Evolutionary conservation across 495 filamentous ascomycete species (phyloP), one percentile per base, ranked within the genome.

Genomic region (Xylaria intraflava): DNA sequence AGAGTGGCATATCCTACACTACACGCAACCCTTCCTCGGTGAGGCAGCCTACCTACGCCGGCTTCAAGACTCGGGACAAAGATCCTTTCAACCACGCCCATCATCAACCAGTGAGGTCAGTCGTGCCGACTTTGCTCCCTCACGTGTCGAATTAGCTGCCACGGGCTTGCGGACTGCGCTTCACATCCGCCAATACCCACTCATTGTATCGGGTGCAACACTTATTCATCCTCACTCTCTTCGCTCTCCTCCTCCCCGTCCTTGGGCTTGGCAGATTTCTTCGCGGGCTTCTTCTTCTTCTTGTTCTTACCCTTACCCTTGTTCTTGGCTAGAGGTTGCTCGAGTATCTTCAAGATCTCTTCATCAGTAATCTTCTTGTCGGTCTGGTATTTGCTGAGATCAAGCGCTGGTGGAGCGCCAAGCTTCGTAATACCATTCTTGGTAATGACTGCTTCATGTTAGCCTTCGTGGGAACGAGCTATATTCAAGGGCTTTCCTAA

Each of bases 281-380:
- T 59, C 49, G 76, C 69, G 71, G 82, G 82, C 76, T 82, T 83
- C 81, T 87, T 86, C 87, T 92, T 94, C 87, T 92, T 94, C 81
- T 93, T 93, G 74, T 92, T 89, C 77, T 91, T 94, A 73, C 87
- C 90, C 61, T 81, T 80, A 57, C 84, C 84, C 35, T 85, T 84
- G 49, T 84, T 85, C 62, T 81, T 84, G 56, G 85, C 78, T 49
- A 95, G 69, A 12, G 93, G 90, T 68, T 86, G 86, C 71, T 89
- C 89, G 43, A 98, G 78, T 56, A 98, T 92, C 77, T 90, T 86
- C 49, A 96, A 84, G 57, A 98, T 80, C 72, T 96, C 90, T 70
- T 93, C 88, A 62, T 97, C 91, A 52, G 84, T 87, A 66, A 98
- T 93, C 82, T 96, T 96, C 81, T 98, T 96, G 69, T 97, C 89